Base-by-base conservation (phyloP, 371 early-diverging fungal species). In the Conidiobolus incongruus region DNA sequence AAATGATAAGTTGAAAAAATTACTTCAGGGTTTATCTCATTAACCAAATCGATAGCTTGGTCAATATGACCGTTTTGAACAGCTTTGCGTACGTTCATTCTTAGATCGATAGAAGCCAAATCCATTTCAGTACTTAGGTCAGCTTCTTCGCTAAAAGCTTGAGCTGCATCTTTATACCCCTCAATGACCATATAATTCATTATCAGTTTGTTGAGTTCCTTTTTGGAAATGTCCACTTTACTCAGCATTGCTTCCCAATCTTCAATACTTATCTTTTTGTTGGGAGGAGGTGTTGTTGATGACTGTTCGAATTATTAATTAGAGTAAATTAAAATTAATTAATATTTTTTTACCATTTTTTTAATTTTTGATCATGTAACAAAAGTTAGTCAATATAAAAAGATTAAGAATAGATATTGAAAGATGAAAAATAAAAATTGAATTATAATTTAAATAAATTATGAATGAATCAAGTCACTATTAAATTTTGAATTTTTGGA, bases 101-200 rank as follows among this genome's bases (percentile, higher is more conserved):
- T 70, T 48, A 87, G 88, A 50, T 93, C 75, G 47, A 94, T 92
- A 0, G 79, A 77, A n/a, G 70, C 70, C 39, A 89, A 54, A 57
- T 93, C 86, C 2, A 84, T 73, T 4, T 62, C 62, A 6, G 87
- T 81, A 32, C 62, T 57, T 5, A 90, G 46, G 0, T 81, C 83
- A 38, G 84, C 70, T 51, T 94, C 94, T 34, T 66, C 54, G 47
- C 77, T 75, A 51, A 96, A 93, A 55, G 81, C 83, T 56, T 91
- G 87, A 3, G 93, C 95, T 0, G 95, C 97, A 56, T 93, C 93
- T 58, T 87, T 91, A 68, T 88, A 94, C 0, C 96, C 96, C 56
- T 96, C 96, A 40, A 96, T 87, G n/a, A 93, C 78, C 22, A 96
- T 62, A 49, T 96, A 96, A 63, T 96, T 89, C 94, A 96, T 92